A percentile compares a stretch with the other conserved stretches of the same genome.
Conservation (phyloP, 208 protist species). For the Trypanosoma conorhini region DNA sequence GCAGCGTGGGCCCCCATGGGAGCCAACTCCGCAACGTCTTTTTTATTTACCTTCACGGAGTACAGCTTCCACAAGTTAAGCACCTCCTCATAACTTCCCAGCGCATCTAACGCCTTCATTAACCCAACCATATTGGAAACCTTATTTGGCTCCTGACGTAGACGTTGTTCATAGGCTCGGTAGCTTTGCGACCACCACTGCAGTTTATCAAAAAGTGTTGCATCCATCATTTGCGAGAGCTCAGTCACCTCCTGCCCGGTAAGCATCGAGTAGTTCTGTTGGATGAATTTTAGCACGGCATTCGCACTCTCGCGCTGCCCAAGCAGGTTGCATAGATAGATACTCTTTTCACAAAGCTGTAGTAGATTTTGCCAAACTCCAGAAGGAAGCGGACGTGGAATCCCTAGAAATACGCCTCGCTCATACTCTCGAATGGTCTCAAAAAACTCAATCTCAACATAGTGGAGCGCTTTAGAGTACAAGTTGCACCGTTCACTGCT, state of each 20-base stretch:
- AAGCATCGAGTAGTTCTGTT: constrained; percentile 86
- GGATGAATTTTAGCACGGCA: constrained; percentile 96
- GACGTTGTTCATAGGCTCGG: constrained; percentile 78
- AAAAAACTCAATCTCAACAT: constrained; percentile 94
- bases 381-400: constrained; percentile 47
- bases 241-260: constrained; percentile 68
- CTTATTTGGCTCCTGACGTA: constrained; percentile 83
- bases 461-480: constrained; percentile 95
- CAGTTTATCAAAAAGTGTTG: constrained; percentile 96
- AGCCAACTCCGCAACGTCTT: constrained; percentile 87
- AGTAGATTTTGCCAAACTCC: constrained; percentile 71
- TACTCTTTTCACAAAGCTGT: constrained; percentile 90
- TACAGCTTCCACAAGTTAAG: constrained; percentile 79
- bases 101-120: constrained; percentile 97
- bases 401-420: constrained; percentile 62
- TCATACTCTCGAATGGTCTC: constrained; percentile 78
- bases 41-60: constrained; percentile 55
- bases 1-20: constrained; percentile 95
- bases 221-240: constrained; percentile 84
- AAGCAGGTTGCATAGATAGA: constrained; percentile 98
- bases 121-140: constrained; percentile 92
- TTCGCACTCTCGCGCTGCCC: constrained; percentile 97
- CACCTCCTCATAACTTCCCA: constrained; percentile 95
- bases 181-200: constrained; percentile 98
- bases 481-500: constrained; percentile 94